These are phyloP conservation scores for Seminavis robusta DNA, from an alignment of 108 stramenopile genomes.

Conservation along the genomic window DNA sequence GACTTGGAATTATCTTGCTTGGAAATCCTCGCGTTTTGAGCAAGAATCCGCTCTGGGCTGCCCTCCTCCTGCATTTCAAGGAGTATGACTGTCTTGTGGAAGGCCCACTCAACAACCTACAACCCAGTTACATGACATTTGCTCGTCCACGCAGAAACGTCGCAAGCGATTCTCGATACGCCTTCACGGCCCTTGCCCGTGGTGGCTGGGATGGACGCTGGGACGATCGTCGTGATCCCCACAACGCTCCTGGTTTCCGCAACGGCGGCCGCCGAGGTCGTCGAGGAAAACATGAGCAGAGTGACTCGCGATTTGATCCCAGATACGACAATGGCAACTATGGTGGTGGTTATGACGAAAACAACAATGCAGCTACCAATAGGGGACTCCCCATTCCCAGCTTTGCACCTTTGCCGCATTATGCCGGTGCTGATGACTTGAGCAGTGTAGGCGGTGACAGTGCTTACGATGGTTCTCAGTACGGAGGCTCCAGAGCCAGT, in stretches of 20 bases:
- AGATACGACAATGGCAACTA: conserved; percentile 45
- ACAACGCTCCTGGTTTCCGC: conserved; percentile 47
- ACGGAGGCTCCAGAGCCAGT: conserved; percentile 39
- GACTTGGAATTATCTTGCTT: conserved; percentile 88
- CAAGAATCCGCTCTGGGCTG: conserved; percentile 95
- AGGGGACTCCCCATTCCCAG: conserved; percentile 70
- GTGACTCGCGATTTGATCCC: conserved; percentile 84
- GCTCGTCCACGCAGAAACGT: conserved; percentile 84
- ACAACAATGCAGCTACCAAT: conserved; percentile 16
- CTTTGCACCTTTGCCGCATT: conserved; percentile 82
- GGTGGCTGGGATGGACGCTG: conserved; percentile 89
- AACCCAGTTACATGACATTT: conserved; percentile 91
- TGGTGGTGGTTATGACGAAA: conserved; percentile 22
- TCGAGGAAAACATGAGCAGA: conserved; percentile 55
- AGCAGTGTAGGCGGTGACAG: conserved; percentile 78
- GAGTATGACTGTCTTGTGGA: conserved; percentile 89
- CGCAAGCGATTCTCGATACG: conserved; percentile 80
- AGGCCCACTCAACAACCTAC: conserved; percentile 90
- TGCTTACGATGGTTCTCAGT: conserved; percentile 62
- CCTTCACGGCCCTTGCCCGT: conserved; percentile 86
- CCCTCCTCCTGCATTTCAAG: conserved; percentile 91
- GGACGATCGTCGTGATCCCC: conserved; percentile 67
- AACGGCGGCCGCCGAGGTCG: conserved; percentile 41
- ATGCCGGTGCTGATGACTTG: conserved; percentile 66
- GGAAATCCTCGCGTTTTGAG: conserved; percentile 97